A percentile compares a stretch with the other conserved stretches of the same genome.
Conservation (phyloP, 148 eudicot species). For the Pouteria glomerata region DNA sequence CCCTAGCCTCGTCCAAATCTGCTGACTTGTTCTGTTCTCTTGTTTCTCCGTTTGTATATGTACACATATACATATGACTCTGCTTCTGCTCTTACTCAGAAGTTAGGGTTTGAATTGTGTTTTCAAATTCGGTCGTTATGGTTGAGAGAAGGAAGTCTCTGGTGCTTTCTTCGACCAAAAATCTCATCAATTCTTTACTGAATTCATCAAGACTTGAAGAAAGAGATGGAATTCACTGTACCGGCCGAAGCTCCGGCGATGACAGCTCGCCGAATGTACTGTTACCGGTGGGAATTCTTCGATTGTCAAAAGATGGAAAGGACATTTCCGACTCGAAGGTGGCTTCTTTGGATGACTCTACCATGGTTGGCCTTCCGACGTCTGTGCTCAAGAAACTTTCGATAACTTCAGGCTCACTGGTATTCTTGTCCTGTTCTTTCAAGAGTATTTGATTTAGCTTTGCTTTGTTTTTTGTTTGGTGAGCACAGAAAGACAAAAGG, state of each 20-base stretch:
- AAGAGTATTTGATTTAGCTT: not conserved
- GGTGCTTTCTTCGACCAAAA: conserved; percentile 71
- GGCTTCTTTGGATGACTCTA: conserved; percentile 47
- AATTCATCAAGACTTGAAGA: conserved; percentile 13
- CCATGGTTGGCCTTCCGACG: conserved; percentile 67
- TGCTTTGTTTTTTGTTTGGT: not conserved
- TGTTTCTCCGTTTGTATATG: no score
- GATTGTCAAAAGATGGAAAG: conserved; percentile 23
- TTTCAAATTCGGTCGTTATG: conserved; percentile 22
- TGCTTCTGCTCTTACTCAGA: not conserved
- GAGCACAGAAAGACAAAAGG: no score
- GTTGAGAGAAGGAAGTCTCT: conserved; percentile 81
- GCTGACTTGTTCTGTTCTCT: no score
- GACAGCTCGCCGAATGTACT: conserved; percentile 15
- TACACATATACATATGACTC: no score
- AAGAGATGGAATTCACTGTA: conserved; percentile 11
- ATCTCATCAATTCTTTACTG: conserved; percentile 46
- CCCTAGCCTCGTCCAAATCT: no score
- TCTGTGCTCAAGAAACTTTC: conserved; percentile 61
- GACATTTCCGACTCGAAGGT: conserved; percentile 17
- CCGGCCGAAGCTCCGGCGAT: conserved; percentile 12
- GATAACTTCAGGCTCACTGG: conserved; percentile 76
- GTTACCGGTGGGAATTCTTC: conserved; percentile 64
- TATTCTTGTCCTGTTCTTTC: conserved; percentile 14
- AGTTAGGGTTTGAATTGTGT: not conserved